These are phyloP conservation scores for Suillus hirtellus DNA, from an alignment of 768 basidiomycete species.

Conservation along the genomic window DNA sequence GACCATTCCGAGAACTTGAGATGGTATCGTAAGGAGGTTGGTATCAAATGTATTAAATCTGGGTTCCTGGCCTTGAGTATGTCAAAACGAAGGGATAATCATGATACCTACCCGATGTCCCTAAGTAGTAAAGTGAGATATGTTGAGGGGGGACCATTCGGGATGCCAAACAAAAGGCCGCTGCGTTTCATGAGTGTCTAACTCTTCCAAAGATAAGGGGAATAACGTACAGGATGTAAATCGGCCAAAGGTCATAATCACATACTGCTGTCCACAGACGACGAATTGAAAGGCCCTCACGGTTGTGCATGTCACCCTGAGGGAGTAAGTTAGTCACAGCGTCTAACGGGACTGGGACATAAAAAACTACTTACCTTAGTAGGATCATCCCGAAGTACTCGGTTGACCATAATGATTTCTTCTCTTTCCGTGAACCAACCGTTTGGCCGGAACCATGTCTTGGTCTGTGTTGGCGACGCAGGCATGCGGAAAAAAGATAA, in stretches of 20 bases:
- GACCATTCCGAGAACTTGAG: constrained; percentile 49
- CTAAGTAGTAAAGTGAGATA: constrained; percentile 63
- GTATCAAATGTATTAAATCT: constrained; percentile 62
- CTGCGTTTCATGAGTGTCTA: constrained; percentile 24
- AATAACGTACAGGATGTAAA: constrained; percentile 50
- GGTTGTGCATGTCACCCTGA: constrained; percentile 69
- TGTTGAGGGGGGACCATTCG: constrained; percentile 44
- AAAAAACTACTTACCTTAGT: constrained; percentile 49
- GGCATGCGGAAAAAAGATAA: constrained; percentile 61
- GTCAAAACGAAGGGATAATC: neutral
- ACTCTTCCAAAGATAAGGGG: constrained; percentile 4
- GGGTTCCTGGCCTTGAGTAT: neutral
- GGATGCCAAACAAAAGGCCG: constrained; percentile 56
- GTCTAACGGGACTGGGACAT: neutral
- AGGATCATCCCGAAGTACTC: constrained; percentile 63
- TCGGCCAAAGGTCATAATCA: constrained; percentile 68
- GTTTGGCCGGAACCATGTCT: constrained; percentile 55
- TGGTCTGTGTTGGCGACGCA: constrained; percentile 59
- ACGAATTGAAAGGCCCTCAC: constrained; percentile 53
- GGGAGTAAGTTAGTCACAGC: neutral
- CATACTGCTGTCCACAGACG: constrained; percentile 54
- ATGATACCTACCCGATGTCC: constrained; percentile 43
- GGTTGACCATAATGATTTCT: constrained; percentile 59
- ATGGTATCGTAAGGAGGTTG: constrained; percentile 63
- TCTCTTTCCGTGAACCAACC: constrained; percentile 67